Evolutionary conservation across 306 rosid genomes (phyloP), one percentile per base, ranked within the genome.

Genomic region (Sicyos baderoa): DNA sequence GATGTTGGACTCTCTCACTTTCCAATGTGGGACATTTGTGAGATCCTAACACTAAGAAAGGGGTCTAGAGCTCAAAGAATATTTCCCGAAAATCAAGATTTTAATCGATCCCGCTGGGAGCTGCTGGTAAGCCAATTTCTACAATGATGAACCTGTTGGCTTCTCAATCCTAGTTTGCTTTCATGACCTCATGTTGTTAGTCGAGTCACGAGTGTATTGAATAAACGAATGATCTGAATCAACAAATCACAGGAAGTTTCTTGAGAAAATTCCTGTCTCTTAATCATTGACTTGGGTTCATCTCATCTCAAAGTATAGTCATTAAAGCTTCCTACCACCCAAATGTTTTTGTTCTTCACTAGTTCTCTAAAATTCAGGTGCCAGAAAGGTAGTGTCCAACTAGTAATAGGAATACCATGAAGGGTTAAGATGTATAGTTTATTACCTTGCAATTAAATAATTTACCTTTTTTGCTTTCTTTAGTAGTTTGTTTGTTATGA

Each of bases 341-440:
- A 9, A 52, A 4, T 53, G 8, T 4, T 10, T 53, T 53, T 18
- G 10, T 18, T 19, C 7, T 18, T 53, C 13, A 18, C 21, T 18
- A 17, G 58, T 53, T 15, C 7, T 52, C 58, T 53, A 18, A 53
- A 17, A 53, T 53, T 53, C 23, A 7, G 25, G 27, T 17, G 53
- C 22, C 22, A n/a, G 18, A 3, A n/a, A 0, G 47, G 67, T 15
- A 9, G 14, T 35, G 68, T 37, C 68, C 14, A 32, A 37, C 42
- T 61, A 14, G 27, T 17, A 48, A 17, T 61, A 17, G 68, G 66
- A 7, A n/a, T 17, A 9, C 47, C 10, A 61, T 3, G 68, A 35
- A 61, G 68, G 25, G 45, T 64, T 44, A 27, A 57, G 63, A 56
- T 22, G 16, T 56, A 23, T 35, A 37, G 50, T 61, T 61, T 61